Evolutionary conservation across 2,329 filamentous ascomycete species (phyloP).

Genomic region (Fusarium tuaranense): DNA sequence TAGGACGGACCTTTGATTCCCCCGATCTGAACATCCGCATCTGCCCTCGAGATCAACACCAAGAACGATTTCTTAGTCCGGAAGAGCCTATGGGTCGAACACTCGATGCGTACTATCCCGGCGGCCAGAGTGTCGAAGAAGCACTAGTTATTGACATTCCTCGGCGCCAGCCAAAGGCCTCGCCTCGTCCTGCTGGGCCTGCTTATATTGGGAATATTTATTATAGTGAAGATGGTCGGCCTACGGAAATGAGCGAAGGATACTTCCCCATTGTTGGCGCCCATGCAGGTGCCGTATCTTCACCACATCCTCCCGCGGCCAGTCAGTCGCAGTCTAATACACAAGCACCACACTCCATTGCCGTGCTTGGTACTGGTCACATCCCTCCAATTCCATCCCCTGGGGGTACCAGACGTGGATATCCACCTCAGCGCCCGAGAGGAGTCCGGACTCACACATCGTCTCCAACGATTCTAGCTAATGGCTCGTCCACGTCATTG

Average conservation of each 20-base stretch:
- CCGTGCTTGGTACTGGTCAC: slow-evolving; percentile 84
- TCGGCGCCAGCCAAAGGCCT: slow-evolving; percentile 82
- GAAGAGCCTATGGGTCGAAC: slow-evolving; percentile 86
- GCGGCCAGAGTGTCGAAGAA: slow-evolving; percentile 88
- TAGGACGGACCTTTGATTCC: slow-evolving; percentile 89
- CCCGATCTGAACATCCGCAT: slow-evolving; percentile 89
- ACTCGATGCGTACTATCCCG: slow-evolving; percentile 85
- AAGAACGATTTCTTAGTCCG: slow-evolving; percentile 80
- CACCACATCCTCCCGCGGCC: slow-evolving; percentile 55
- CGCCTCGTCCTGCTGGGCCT: slow-evolving; percentile 60
- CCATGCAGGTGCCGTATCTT: slow-evolving; percentile 52
- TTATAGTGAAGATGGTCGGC: slow-evolving; percentile 71
- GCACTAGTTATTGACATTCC: slow-evolving; percentile 92
- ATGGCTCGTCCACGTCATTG: slow-evolving; percentile 53
- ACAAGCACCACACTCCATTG: slow-evolving; percentile 72
- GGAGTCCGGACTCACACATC: slow-evolving; percentile 80
- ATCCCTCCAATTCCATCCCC: slow-evolving; percentile 86
- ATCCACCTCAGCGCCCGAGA: slow-evolving; percentile 69
- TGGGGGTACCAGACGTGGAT: slow-evolving; percentile 70
- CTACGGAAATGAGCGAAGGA: slow-evolving; percentile 77
- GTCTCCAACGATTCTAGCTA: slow-evolving; percentile 77
- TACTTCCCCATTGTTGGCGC: slow-evolving; percentile 81
- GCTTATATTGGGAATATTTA: slow-evolving; percentile 60
- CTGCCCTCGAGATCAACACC: slow-evolving; percentile 72
- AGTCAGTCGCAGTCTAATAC: slow-evolving; percentile 52